These are phyloP conservation scores for Rhizomucor pusillus DNA, from an alignment of 371 early-diverging fungal genomes.

Conservation along the genomic window DNA sequence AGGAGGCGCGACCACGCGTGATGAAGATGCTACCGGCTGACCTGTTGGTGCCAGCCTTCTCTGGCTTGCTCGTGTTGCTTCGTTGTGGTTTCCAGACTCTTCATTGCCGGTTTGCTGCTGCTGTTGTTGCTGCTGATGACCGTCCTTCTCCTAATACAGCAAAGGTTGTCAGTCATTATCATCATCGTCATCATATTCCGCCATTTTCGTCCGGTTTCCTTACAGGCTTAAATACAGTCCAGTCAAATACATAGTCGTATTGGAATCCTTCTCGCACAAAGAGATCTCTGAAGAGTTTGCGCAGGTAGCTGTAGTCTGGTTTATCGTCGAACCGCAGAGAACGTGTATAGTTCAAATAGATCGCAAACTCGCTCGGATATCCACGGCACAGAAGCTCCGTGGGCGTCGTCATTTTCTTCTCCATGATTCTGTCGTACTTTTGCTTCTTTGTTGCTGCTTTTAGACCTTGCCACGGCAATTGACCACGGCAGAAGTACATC, in stretches of 20 bases:
- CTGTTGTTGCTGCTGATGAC: conserved; percentile 13
- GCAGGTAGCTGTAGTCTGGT: conserved; percentile 98
- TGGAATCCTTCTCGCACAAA: conserved; percentile 93
- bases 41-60: conserved; percentile 5
- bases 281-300: conserved; percentile 93
- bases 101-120: conserved; percentile 3
- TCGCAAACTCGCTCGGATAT: conserved; percentile 94
- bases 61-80: conserved; percentile 1
- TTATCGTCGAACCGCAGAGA: conserved; percentile 98
- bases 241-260: conserved; percentile 98
- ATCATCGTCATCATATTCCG: background rate
- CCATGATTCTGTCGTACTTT: conserved; percentile 99
- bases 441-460: conserved; percentile 98
- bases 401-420: conserved; percentile 98
- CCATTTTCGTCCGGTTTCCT: background rate
- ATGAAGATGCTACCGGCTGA: conserved; percentile 12
- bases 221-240: conserved; percentile 67
- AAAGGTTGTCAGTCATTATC: background rate
- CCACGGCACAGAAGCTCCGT: conserved; percentile 96
- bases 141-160: conserved; percentile 12
- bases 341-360: conserved; percentile 97
- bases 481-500: conserved; percentile 99
- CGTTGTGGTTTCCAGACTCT: conserved; percentile 7
- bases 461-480: conserved; percentile 99
- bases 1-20: conserved; percentile 12